phyloP scores from a whole-genome alignment of 768 basidiomycete genomes.

The Collybia sordida region DNA sequence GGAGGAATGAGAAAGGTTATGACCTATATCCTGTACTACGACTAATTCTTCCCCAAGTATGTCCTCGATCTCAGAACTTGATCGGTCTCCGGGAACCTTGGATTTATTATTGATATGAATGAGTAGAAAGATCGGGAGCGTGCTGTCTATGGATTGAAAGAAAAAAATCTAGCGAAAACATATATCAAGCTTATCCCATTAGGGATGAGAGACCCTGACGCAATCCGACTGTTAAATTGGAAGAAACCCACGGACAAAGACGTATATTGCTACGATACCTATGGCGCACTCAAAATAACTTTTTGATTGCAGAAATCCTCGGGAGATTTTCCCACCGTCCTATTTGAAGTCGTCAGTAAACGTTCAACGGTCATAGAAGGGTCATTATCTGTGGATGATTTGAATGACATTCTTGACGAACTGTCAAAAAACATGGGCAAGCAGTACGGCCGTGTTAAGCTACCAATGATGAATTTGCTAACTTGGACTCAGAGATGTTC shows the following conservation, averaged over 20 bases:
- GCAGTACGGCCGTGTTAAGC: constrained; percentile 47
- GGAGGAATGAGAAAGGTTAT: constrained; percentile 82
- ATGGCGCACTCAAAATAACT: background rate
- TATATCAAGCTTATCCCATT: constrained; percentile 91
- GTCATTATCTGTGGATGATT: constrained; percentile 72
- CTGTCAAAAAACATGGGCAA: constrained; percentile 72
- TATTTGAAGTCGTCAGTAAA: constrained; percentile 84
- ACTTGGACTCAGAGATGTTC: constrained; percentile 56
- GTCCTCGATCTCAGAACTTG: constrained; percentile 6
- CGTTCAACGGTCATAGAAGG: constrained; percentile 80
- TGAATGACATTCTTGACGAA: constrained; percentile 82
- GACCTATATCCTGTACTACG: constrained; percentile 91
- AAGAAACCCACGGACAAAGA: constrained; percentile 73
- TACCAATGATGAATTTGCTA: constrained; percentile 7
- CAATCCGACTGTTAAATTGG: constrained; percentile 85
- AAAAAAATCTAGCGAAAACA: constrained; percentile 89
- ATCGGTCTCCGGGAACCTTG: too few relatives aligned
- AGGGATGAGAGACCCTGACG: constrained; percentile 76
- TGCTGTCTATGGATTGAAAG: constrained; percentile 91
- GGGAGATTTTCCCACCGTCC: constrained; percentile 86
- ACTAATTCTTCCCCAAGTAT: constrained; percentile 85
- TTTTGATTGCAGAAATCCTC: constrained; percentile 52
- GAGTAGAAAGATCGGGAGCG: constrained; percentile 92
- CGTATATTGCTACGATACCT: constrained; percentile 31
- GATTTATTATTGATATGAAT: background rate